Percentiles rank a stretch among this genome's conserved stretches.
phyloP scores from a whole-genome alignment of 1,284 basidiomycete species.

The Tetrapyrgos nigripes region DNA sequence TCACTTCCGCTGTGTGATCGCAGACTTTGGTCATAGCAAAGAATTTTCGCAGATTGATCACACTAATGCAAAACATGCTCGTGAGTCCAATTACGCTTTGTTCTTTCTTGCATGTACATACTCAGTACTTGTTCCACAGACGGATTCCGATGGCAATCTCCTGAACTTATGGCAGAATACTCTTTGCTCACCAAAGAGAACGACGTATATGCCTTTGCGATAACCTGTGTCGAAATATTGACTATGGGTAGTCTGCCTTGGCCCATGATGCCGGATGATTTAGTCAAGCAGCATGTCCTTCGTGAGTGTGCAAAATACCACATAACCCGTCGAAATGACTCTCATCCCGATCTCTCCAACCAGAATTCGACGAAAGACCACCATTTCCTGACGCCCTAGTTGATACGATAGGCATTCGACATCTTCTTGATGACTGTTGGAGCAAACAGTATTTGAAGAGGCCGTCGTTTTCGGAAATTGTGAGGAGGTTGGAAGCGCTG shows the following conservation, averaged over 20 bases:
- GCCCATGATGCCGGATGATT: slow-evolving; percentile 12
- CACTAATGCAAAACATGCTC: slow-evolving; percentile 13
- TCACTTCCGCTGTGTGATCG: slow-evolving; percentile 10
- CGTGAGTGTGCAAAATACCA: neutral
- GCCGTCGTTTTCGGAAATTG: slow-evolving; percentile 8
- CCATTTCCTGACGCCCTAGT: slow-evolving; percentile 2
- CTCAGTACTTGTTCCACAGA: slow-evolving; percentile 3
- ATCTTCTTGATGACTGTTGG: slow-evolving; percentile 12
- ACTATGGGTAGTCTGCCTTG: slow-evolving; percentile 19
- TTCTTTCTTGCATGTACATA: neutral
- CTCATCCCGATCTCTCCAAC: neutral
- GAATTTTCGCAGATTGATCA: slow-evolving; percentile 6
- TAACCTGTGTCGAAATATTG: slow-evolving; percentile 15
- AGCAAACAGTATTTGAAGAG: neutral
- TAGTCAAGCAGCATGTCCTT: slow-evolving; percentile 11
- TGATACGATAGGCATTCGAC: slow-evolving; percentile 8
- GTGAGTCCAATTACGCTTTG: neutral
- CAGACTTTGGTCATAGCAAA: slow-evolving; percentile 20
- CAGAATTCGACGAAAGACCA: slow-evolving; percentile 11
- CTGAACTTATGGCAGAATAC: slow-evolving; percentile 14
- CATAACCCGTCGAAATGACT: neutral
- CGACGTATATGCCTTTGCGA: slow-evolving; percentile 17
- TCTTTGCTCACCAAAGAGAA: slow-evolving; percentile 12
- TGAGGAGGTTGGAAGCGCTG: neutral
- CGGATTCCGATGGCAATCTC: slow-evolving; percentile 18